Evolutionary conservation across 768 basidiomycete genomes (phyloP), one percentile per base, ranked within the genome.

Genomic region (Russula foetens): DNA sequence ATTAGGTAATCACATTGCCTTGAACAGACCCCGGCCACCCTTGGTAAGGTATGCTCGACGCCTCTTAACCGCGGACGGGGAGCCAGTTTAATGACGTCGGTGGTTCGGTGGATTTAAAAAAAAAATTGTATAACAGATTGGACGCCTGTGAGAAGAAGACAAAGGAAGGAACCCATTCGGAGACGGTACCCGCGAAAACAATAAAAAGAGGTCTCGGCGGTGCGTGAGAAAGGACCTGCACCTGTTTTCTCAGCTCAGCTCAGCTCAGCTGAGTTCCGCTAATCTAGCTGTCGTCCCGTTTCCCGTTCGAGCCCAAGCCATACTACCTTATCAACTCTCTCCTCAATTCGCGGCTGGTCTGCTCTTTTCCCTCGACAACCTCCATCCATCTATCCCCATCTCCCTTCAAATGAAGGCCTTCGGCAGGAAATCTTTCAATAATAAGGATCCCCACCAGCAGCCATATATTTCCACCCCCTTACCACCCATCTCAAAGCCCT

Each of bases 401-500:
- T 39, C 38, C 59, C 56, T 66, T 63, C 31, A 71, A 68, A 93
- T 94, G 90, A 92, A 90, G 78, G 81, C 84, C 33, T 81, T 93
- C 46, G n/a, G n/a, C n/a, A 82, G 91, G 58, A 90, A 92, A 73
- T 90, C 89, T 39, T 81, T 92, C 70, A 86, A 84, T 71, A 84
- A 83, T 68, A 86, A 88, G 62, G 72, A 78, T 59, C 75, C 83
- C 53, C 79, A n/a, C n/a, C n/a, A 83, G 4, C 81, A 85, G 67
- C 88, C 90, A 43, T 88, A 86, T 38, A 86, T 84, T 0, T 87
- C 87, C 4, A 70, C 83, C 0, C 84, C 84, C 3, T 72, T 88
- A 26, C 85, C 86, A 15, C 65, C 84, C 23, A 75, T 90, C 46
- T 86, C 85, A 53, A 90, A 85, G 68, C 87, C 89, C 6, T 73